Evolutionary conservation across 495 filamentous ascomycete genomes (phyloP).

Genomic region (Trichodelitschia bisporula): DNA sequence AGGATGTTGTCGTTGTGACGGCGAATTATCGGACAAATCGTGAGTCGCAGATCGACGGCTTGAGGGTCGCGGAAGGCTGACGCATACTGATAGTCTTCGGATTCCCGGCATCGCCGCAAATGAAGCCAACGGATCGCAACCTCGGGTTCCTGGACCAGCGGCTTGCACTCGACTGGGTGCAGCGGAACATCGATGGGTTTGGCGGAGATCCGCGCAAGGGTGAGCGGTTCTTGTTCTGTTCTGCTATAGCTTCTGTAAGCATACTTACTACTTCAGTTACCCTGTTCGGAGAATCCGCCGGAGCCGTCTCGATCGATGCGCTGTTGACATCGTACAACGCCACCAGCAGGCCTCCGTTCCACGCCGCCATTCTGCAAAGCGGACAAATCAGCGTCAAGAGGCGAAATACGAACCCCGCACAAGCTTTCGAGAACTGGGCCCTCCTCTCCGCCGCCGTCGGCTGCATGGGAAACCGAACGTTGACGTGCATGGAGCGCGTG

Average conservation of each 20-base stretch:
- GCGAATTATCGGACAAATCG: constrained; percentile 3
- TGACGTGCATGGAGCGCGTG: constrained; percentile 4
- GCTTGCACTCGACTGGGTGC: constrained; percentile 11
- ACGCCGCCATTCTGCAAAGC: background rate
- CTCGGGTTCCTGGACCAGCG: constrained; percentile 13
- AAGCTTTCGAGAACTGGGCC: constrained; percentile 3
- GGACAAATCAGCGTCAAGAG: background rate
- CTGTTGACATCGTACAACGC: background rate
- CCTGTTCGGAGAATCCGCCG: constrained; percentile 10
- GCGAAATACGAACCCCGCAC: constrained; percentile 1
- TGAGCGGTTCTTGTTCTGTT: background rate
- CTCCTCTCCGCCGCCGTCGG: constrained; percentile 1
- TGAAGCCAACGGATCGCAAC: constrained; percentile 6
- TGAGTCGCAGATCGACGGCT: background rate
- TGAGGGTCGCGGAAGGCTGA: background rate
- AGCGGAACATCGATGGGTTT: constrained; percentile 10
- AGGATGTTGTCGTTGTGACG: constrained; percentile 6
- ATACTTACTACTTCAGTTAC: constrained; percentile 11
- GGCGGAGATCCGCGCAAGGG: constrained; percentile 1
- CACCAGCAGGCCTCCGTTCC: background rate
- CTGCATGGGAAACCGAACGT: constrained; percentile 1
- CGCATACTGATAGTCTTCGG: constrained; percentile 6
- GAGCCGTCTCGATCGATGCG: constrained; percentile 1
- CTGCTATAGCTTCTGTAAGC: constrained; percentile 1
- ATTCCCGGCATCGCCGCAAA: constrained; percentile 8